A percentile compares a stretch with the other conserved stretches of the same genome.
Conservation (phyloP, 1,284 basidiomycete species). For the Malassezia caprae region DNA sequence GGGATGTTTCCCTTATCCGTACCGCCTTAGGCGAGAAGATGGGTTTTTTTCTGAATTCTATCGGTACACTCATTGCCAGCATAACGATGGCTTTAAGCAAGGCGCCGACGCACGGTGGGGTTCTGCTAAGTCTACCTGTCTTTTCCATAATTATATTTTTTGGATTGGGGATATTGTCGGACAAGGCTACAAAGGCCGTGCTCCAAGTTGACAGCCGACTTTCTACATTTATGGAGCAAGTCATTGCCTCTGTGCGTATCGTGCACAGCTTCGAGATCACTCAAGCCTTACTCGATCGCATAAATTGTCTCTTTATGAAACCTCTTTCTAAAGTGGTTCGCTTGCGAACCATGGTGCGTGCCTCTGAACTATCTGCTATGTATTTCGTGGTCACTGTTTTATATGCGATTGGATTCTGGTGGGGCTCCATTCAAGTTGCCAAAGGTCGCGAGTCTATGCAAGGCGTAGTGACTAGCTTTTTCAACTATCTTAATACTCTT, state of each 20-base stretch:
- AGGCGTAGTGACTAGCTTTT: slow-evolving; percentile 35
- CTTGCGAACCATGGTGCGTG: slow-evolving; percentile 38
- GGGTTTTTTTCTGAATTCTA: slow-evolving; percentile 48
- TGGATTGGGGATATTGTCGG: slow-evolving; percentile 41
- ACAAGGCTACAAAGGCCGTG: slow-evolving; percentile 35
- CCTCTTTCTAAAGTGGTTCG: slow-evolving; percentile 44
- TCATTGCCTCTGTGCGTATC: slow-evolving; percentile 49
- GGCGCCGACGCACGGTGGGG: slow-evolving; percentile 49
- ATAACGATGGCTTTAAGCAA: slow-evolving; percentile 49
- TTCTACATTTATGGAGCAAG: slow-evolving; percentile 50
- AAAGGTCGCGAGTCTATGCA: slow-evolving; percentile 27
- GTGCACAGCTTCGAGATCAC: slow-evolving; percentile 50
- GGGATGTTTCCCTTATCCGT: slow-evolving; percentile 49
- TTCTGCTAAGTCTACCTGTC: slow-evolving; percentile 49
- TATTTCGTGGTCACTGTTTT: slow-evolving; percentile 32
- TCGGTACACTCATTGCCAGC: slow-evolving; percentile 39
- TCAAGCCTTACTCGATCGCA: slow-evolving; percentile 39
- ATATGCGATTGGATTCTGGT: slow-evolving; percentile 38
- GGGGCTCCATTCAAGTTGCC: slow-evolving; percentile 28
- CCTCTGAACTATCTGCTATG: slow-evolving; percentile 27
- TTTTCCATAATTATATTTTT: slow-evolving; percentile 44
- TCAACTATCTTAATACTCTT: slow-evolving; percentile 39
- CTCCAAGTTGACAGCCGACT: slow-evolving; percentile 48
- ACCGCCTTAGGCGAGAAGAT: slow-evolving; percentile 50
- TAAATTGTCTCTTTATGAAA: slow-evolving; percentile 44